Evolutionary conservation across 768 basidiomycete genomes (phyloP), one percentile per base, ranked within the genome.

Genomic region (Agaricus subrufescens): DNA sequence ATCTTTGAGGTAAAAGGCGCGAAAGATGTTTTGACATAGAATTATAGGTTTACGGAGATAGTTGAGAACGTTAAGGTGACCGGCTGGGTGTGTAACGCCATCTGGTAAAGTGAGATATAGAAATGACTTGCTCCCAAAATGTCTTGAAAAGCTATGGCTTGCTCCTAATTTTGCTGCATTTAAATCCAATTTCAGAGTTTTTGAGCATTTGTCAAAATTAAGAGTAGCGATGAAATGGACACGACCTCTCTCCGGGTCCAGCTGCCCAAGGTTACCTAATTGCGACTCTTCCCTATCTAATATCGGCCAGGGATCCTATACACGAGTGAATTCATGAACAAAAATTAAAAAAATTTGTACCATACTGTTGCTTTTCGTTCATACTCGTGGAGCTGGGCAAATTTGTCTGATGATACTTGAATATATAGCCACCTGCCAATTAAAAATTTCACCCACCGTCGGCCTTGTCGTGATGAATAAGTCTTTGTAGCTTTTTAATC

Each of bases 1-100:
- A 10, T 88, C 85, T 62, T 87, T 87, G 2, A 78, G 75, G 59
- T 73, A 83, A 60, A 85, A 87, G 0, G 84, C 75, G 0, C 84
- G 75, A 64, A 79, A 89, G 1, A 89, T 76, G 0, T 68, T 61
- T 0, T 77, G 76, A 58, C 75, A 76, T 15, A 90, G 61, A 19
- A 89, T 62, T 45, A 87, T 75, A 0, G 82, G 79, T 37, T 75
- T 71, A 9, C 65, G 60, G 50, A 86, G 73, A 54, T 76, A 84
- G 0, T 68, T 54, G n/a, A 70, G 50, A 0, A 84, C 66, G 14
- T 60, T 55, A 1, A 71, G 64, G 4, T 10, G 29, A 31, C 67
- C 57, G 8, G 63, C 54, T 14, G 63, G 67, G 57, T 73, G 68
- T 10, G 68, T 47, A 9, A 78, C 56, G 0, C 67, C 49, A 34